Percentiles rank a stretch among this genome's conserved stretches.
These are phyloP conservation scores for Crithidia fasciculata DNA, from an alignment of 208 protist species.

Conservation along the genomic window DNA sequence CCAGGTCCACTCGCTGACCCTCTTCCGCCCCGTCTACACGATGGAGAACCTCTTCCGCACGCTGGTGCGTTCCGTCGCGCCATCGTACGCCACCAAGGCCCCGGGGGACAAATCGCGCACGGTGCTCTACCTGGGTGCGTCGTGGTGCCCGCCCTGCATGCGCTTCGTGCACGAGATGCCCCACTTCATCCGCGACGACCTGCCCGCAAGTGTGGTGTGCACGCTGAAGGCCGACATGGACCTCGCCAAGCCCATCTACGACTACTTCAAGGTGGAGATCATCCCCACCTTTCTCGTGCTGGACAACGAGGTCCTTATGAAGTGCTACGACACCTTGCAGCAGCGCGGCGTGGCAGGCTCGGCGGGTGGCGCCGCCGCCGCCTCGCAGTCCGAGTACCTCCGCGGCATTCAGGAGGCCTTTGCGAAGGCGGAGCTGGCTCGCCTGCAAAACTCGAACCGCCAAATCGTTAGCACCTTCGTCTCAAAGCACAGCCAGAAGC, in stretches of 20 bases:
- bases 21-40: constrained; percentile 74
- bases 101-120: constrained; percentile 36
- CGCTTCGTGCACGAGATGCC: constrained; percentile 67
- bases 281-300: constrained; percentile 84
- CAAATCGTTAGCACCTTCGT: constrained; percentile 64
- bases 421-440: constrained; percentile 51
- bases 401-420: constrained; percentile 40
- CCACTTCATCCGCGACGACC: constrained; percentile 50
- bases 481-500: constrained; percentile 57
- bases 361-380: constrained; percentile 1
- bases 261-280: constrained; percentile 74
- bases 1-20: constrained; percentile 68
- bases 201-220: constrained; percentile 42
- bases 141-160: constrained; percentile 89
- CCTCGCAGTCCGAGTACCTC: constrained; percentile 11
- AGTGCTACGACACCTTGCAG: constrained; percentile 26
- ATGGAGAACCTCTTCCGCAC: constrained; percentile 60
- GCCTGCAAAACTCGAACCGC: constrained; percentile 79
- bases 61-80: constrained; percentile 31
- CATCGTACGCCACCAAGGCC: constrained; percentile 13
- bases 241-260: constrained; percentile 70
- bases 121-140: constrained; percentile 79
- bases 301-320: constrained; percentile 66
- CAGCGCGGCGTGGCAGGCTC: constrained; percentile 17
- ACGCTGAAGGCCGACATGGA: constrained; percentile 85